Base-by-base conservation (phyloP, 163 green algal species). In the Chloromonas sp. region DNA sequence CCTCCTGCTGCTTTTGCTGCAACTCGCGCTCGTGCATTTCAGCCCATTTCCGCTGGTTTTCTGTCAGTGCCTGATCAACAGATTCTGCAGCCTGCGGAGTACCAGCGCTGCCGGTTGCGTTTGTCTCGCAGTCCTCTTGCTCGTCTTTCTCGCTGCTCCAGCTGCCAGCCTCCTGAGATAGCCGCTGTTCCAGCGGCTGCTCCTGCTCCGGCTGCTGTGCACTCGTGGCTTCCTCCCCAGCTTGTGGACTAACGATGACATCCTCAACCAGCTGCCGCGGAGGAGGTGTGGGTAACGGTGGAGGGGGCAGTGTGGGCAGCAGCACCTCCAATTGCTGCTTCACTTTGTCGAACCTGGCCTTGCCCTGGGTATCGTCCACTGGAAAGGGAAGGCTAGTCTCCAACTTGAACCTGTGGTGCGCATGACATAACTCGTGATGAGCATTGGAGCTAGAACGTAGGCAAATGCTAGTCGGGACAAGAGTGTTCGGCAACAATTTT, bases 301-400 rank as follows among this genome's bases (percentile, higher is more conserved):
- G 77, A 3, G 89, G 87, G 1, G 82, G 87, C 13, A 91, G 14
- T 0, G 92, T 89, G 1, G 92, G 90, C 71, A 95, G 86, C 15
- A 83, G 88, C 0, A 95, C 84, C 70, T 92, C 87, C 60, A 95
- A 85, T 84, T 85, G 60, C 76, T 89, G 84, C 58, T 88, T 89
- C 2, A 59, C 80, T 85, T 91, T 94, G 85, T 93, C 88, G 76
- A 93, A 95, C 81, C 91, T 93, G 57, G 91, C 91, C 61, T 83
- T 89, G 60, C 87, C 88, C 70, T 86, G 81, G 66, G 62, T 71
- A 36, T 89, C 84, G 36, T 90, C 81, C 1, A 92, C 85, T 0
- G 13, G 62, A 83, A 86, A 89, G 14, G 87, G 87, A 59, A 92
- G 84, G 0, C 70, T 14, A 3, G 71, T 61, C 2, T 83, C 77